Conservation (phyloP, 2,329 filamentous ascomycete genomes). For the Atkinsonella hypoxylon region DNA sequence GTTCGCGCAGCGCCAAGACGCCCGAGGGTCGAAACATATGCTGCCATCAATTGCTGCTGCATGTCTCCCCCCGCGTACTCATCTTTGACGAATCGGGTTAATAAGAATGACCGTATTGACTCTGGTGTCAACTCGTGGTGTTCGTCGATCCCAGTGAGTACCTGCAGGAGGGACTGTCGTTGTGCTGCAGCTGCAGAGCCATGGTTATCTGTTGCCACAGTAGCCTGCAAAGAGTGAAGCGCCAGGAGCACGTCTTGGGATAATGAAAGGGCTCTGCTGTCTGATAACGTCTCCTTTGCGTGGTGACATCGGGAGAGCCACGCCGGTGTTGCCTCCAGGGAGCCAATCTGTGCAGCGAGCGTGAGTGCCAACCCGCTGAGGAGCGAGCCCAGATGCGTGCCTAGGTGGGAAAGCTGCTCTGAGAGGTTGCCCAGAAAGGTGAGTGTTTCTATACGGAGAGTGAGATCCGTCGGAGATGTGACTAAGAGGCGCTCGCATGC, state of each 20-base stretch:
- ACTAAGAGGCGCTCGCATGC: slow-evolving; percentile 13
- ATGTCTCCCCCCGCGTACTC: not conserved
- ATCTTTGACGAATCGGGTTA: slow-evolving; percentile 6
- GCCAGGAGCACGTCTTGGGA: slow-evolving; percentile 13
- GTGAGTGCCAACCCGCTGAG: slow-evolving; percentile 20
- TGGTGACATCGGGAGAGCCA: slow-evolving; percentile 15
- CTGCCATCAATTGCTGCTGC: slow-evolving; percentile 11
- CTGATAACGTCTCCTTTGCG: slow-evolving; percentile 7
- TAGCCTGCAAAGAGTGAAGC: slow-evolving; percentile 9
- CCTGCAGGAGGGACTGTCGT: slow-evolving; percentile 15
- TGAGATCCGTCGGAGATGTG: slow-evolving; percentile 1
- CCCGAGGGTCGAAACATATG: slow-evolving; percentile 19
- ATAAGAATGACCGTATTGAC: slow-evolving; percentile 15
- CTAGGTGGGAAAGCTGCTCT: slow-evolving; percentile 18
- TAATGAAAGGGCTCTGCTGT: slow-evolving; percentile 1
- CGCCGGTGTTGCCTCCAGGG: slow-evolving; percentile 12
- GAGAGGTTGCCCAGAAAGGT: slow-evolving; percentile 29
- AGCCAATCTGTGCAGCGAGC: slow-evolving; percentile 18
- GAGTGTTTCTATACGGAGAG: slow-evolving; percentile 14
- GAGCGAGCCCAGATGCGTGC: slow-evolving; percentile 13
- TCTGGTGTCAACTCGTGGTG: slow-evolving; percentile 9
- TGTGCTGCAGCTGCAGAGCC: slow-evolving; percentile 3
- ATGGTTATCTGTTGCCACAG: not conserved
- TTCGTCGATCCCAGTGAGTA: slow-evolving; percentile 19
- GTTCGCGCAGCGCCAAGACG: slow-evolving; percentile 19